Conservation (phyloP, 129 eudicot species). For the Arctium minus region DNA sequence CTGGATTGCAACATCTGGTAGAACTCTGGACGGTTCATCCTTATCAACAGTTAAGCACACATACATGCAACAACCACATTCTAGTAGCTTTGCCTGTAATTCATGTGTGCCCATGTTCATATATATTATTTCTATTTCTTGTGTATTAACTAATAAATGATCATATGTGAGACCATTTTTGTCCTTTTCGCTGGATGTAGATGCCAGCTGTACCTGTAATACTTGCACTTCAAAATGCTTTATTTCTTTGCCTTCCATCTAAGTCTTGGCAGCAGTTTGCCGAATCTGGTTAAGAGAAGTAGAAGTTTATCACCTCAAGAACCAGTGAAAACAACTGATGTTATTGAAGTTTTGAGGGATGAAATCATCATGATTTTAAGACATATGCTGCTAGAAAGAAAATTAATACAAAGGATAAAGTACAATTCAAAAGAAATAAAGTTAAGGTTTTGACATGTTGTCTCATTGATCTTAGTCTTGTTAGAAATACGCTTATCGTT, state of each 20-base stretch:
- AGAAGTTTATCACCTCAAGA: constrained; percentile 16
- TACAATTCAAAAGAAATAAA: constrained; percentile 53
- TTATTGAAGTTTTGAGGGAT: constrained; percentile 22
- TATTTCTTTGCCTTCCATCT: constrained; percentile 55
- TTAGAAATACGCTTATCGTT: too few species aligned
- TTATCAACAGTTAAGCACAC: too few species aligned
- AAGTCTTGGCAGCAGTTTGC: constrained; percentile 45
- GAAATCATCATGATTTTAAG: not conserved
- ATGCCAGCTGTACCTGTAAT: constrained; percentile 70
- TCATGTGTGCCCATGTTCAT: too few species aligned
- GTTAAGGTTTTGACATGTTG: constrained; percentile 45
- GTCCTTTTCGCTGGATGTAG: constrained; percentile 20
- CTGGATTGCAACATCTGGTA: not conserved
- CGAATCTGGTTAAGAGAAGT: constrained; percentile 36
- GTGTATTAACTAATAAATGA: too few species aligned
- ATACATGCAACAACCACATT: too few species aligned
- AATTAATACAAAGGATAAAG: constrained; percentile 41
- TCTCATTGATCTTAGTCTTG: not conserved
- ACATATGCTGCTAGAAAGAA: constrained; percentile 9
- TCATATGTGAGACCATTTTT: not conserved
- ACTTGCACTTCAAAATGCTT: constrained; percentile 53
- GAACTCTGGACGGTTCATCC: too few species aligned
- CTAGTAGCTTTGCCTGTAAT: too few species aligned
- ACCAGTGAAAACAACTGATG: constrained; percentile 31
- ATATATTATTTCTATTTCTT: too few species aligned